Evolutionary conservation across 2,329 filamentous ascomycete species (phyloP), one percentile per base, ranked within the genome.

Genomic region (Aspergillus fumigatiaffinis): DNA sequence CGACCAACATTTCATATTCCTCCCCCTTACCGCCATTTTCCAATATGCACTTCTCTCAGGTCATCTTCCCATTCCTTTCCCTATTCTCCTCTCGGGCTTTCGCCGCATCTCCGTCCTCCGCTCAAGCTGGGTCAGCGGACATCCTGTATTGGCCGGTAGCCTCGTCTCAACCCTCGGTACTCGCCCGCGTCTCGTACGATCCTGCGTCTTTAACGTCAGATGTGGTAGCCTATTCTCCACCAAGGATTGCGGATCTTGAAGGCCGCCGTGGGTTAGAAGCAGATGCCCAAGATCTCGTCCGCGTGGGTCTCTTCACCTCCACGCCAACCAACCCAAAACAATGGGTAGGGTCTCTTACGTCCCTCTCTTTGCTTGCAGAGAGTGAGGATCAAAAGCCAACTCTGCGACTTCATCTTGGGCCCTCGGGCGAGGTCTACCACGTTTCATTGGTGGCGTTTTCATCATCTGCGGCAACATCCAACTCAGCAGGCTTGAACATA

Each of bases 281-380:
- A 50, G 44, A 55, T 42, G 73, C 80, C 63, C 73, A 79, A 54
- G 77, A 79, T 66, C 80, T 85, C 61, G 72, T 83, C 49, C 79
- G 81, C 42, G 73, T 85, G 6, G 82, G 81, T 58, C 78, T 83
- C 35, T 80, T 76, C 64, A 83, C 65, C 42, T 62, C 62, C 21
- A 71, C 68, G 1, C 57, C 67, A 1, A 61, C 66, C 26, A 70
- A 69, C 48, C 51, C 67, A 17, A 73, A 70, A 52, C 70, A 74
- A 67, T 77, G 74, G 75, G 68, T 73, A 8, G 75, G 76, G 6
- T 75, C 72, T 38, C 64, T 79, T 17, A 71, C 75, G 8, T 76
- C 75, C 5, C 54, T 69, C 23, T 69, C 71, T 12, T 66, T 72
- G 2, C 69, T 79, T 51, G 50, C 51, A 7, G 60, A 59, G 28